Evolutionary conservation across 2,329 filamentous ascomycete species (phyloP).

Genomic region (Ceratocystis huliohia): DNA sequence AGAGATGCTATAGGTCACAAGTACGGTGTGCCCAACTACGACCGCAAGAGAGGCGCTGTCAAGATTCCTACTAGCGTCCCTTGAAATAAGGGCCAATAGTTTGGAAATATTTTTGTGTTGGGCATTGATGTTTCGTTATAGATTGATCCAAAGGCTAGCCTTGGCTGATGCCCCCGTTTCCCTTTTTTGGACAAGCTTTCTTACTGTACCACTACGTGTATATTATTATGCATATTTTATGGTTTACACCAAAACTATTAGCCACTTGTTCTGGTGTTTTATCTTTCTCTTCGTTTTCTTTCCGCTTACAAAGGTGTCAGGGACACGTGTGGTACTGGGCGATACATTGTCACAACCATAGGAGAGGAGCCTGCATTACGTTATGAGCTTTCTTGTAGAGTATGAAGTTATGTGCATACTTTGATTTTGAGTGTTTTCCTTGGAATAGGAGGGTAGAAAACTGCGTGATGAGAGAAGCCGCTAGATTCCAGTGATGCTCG

Average conservation of each 20-base stretch:
- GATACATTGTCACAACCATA: too few species aligned
- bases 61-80: slow-evolving; percentile 56
- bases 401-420: not conserved
- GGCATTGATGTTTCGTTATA: too few species aligned
- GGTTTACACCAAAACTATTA: not conserved
- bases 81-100: slow-evolving; percentile 26
- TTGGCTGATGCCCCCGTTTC: not conserved
- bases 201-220: slow-evolving; percentile 16
- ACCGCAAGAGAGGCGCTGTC: slow-evolving; percentile 49
- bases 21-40: slow-evolving; percentile 50
- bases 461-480: not conserved
- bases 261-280: too few species aligned
- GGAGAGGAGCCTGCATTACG: not conserved
- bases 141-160: not conserved
- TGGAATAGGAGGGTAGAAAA: not conserved
- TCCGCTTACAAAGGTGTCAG: not conserved
- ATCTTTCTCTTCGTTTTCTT: too few species aligned
- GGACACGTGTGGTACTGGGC: too few species aligned
- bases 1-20: slow-evolving; percentile 44
- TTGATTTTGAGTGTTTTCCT: not conserved
- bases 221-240: slow-evolving; percentile 12
- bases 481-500: not conserved
- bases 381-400: not conserved
- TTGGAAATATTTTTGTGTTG: not conserved
- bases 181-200: not conserved